Base-by-base conservation (phyloP, 164 flowering plant genomes). In the Litsea cubeba region DNA sequence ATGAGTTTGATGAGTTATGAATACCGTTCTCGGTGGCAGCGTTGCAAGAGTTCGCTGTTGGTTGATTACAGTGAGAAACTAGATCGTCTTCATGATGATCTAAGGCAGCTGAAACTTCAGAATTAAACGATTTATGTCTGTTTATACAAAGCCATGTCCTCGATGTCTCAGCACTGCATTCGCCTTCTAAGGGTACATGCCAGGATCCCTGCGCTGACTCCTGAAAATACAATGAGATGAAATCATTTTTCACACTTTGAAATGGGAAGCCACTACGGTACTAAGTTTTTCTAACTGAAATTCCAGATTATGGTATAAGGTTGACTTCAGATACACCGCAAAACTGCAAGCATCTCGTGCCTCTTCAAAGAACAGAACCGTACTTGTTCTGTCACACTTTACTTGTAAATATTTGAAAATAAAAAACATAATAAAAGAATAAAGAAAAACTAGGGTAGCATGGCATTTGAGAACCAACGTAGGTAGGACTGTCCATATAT, bases 151-250 rank as follows among this genome's bases (percentile, higher is more conserved):
- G 87, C 97, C 95, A 93, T 14, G 75, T 81, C 80, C 85, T 81
- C 28, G 68, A 77, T 20, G 84, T 71, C 77, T 85, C 90, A 26
- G 81, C 82, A 28, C 26, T 75, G 66, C 69, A 71, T 50, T 83
- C 84, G 8, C 76, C 80, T 23, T 81, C 79, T 20, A 90, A 17
- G 7, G 98, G 98, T 26, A 91, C 84, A 70, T 93, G 96, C 98
- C 98, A 93, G 22, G 87, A 81, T 70, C 98, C 95, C 18, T 85
- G 86, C 66, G 77, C 93, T 32, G 93, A 91, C 81, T 93, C 97
- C 95, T 93, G 84, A 40, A 83, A 67, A 12, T 30, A 65, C 17
- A 15, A 69, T 12, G 18, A 5, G n/a, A 65, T 26, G 69, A 65
- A 26, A 65, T 23, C 28, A 63, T 10, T 63, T 63, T 25, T 23